phyloP scores from a whole-genome alignment of 805 yeast genomes.

The Candida hispaniensis region DNA sequence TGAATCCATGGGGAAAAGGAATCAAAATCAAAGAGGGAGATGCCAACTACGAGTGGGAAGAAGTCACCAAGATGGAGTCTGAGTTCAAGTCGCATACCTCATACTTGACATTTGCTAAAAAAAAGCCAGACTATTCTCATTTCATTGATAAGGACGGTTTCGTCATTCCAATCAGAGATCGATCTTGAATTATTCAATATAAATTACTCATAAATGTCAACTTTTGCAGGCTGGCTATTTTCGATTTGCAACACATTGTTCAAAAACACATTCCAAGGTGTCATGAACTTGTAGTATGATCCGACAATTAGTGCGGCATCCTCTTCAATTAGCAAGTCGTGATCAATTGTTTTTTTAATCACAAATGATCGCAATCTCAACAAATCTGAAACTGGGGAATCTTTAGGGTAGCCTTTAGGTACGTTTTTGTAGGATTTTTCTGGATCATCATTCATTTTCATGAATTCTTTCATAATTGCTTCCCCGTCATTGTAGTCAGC shows the following conservation, averaged over 20 bases:
- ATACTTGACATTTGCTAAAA: conserved; percentile 75
- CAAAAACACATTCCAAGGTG: conserved; percentile 10
- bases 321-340: conserved; percentile 4
- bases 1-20: conserved; percentile 91
- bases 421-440: conserved; percentile 6
- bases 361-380: conserved; percentile 7
- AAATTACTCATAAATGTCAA: no score
- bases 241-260: no score
- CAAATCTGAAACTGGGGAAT: conserved; percentile 3
- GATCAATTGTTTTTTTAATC: conserved; percentile 5
- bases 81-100: conserved; percentile 93
- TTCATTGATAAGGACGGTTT: conserved; percentile 13
- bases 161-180: conserved; percentile 3
- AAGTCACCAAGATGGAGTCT: conserved; percentile 72
- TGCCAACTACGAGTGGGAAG: conserved; percentile 61
- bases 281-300: conserved; percentile 5
- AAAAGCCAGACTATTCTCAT: conserved; percentile 5
- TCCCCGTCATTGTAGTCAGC: conserved; percentile 7
- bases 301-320: conserved; percentile 11
- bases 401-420: conserved; percentile 7
- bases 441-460: conserved; percentile 7
- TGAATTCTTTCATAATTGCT: conserved; percentile 12
- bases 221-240: no score
- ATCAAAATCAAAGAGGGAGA: conserved; percentile 82
- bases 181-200: background rate